phyloP scores from a whole-genome alignment of 495 filamentous ascomycete species.

The Tricharina praecox region DNA sequence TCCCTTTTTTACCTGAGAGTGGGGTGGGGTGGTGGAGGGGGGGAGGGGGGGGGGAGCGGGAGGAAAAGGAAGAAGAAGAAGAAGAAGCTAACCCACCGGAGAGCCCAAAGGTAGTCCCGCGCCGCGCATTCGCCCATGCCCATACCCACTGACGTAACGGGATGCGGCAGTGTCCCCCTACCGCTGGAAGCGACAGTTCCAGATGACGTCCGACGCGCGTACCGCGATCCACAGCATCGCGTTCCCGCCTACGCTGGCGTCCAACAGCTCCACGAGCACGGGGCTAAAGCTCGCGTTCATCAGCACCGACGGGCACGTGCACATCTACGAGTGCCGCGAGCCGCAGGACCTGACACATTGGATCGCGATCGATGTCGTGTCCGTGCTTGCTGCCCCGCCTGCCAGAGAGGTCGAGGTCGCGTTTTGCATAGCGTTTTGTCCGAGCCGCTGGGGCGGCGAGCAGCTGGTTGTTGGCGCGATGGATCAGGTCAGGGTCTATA shows the following conservation, averaged over 20 bases:
- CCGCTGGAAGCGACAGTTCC: conserved; percentile 27
- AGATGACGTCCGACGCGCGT: conserved; percentile 25
- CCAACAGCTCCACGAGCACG: conserved; percentile 43
- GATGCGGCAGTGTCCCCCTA: conserved; percentile 14
- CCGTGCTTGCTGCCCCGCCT: conserved; percentile 41
- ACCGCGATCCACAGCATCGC: conserved; percentile 27
- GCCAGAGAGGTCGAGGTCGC: conserved; percentile 63
- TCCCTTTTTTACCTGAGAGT: not conserved
- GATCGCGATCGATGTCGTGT: conserved; percentile 51
- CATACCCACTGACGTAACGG: conserved; percentile 8
- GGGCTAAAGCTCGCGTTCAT: conserved; percentile 70
- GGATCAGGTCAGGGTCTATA: conserved; percentile 60
- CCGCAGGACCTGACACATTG: conserved; percentile 68
- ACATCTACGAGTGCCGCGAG: conserved; percentile 70
- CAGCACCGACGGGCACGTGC: conserved; percentile 60
- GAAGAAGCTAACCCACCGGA: not conserved
- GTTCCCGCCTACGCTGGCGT: conserved; percentile 29
- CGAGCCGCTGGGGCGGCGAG: conserved; percentile 49
- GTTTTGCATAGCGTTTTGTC: conserved; percentile 65
- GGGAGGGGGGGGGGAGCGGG: no score
- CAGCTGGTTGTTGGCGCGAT: conserved; percentile 65
- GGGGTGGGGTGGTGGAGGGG: no score
- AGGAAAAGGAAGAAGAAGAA: no score
- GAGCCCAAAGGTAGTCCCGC: not conserved
- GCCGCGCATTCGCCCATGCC: not conserved